Evolutionary conservation across 2,329 filamentous ascomycete species (phyloP).

Genomic region (Teratosphaeria zuluensis): DNA sequence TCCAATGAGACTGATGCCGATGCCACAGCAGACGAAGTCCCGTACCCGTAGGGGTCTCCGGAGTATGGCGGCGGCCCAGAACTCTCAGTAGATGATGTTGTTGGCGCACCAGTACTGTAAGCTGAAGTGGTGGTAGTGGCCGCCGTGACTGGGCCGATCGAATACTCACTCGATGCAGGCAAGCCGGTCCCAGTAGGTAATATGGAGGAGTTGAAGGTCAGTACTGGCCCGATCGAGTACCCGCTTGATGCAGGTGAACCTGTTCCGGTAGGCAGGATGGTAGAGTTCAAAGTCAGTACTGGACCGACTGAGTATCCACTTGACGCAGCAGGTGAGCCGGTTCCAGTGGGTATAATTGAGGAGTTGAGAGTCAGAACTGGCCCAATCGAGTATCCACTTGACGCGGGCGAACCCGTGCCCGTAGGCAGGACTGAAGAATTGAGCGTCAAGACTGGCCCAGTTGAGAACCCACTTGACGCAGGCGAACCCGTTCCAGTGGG

Average conservation of each 20-base stretch:
- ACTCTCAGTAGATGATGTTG: neutral
- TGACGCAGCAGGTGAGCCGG: neutral
- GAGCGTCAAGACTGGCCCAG: neutral
- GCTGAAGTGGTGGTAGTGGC: neutral
- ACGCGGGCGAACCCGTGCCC: neutral
- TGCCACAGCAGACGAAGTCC: neutral
- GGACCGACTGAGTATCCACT: neutral
- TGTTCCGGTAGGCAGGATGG: neutral
- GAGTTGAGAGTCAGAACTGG: neutral
- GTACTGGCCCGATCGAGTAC: neutral
- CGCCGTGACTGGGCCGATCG: neutral
- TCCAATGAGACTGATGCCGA: neutral
- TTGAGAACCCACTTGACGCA: neutral
- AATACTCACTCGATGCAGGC: neutral
- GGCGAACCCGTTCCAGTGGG: neutral
- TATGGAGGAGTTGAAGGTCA: neutral
- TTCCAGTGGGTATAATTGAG: neutral
- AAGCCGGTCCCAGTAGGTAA: neutral
- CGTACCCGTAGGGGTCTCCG: neutral
- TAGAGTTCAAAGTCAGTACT: neutral
- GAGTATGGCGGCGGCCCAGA: neutral
- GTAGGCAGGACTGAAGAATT: neutral
- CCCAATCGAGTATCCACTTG: neutral
- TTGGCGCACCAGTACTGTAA: neutral
- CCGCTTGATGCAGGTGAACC: neutral